Evolutionary conservation across 1,139 yeast genomes (phyloP).

Genomic region (Saccharomycopsis hybrid): DNA sequence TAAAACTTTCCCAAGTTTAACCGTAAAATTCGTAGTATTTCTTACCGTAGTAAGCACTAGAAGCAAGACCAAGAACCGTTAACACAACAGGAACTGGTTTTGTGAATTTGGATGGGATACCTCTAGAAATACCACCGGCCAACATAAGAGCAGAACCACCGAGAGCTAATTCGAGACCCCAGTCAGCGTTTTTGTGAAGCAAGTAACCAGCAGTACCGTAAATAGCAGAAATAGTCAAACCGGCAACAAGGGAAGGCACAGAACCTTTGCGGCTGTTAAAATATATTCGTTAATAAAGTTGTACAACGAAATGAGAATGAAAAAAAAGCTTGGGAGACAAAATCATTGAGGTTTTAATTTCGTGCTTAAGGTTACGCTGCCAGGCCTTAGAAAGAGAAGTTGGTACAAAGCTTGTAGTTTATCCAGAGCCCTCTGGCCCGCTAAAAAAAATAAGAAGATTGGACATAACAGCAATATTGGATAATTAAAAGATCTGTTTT

Average conservation of each 20-base stretch:
- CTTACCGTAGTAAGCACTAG: conserved; percentile 63
- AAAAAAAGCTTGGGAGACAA: neutral
- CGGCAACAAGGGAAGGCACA: conserved; percentile 75
- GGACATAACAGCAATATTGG: too few relatives aligned
- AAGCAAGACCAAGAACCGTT: conserved; percentile 55
- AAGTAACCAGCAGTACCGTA: conserved; percentile 79
- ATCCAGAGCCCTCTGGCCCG: too few relatives aligned
- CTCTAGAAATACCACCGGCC: conserved; percentile 65
- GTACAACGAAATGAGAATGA: neutral
- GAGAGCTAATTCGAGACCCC: conserved; percentile 76
- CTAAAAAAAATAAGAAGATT: too few relatives aligned
- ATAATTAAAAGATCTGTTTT: too few relatives aligned
- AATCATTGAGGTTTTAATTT: too few relatives aligned
- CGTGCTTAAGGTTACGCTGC: neutral
- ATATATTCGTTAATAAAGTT: neutral
- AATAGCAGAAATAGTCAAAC: conserved; percentile 58
- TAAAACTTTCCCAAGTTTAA: neutral
- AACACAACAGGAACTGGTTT: conserved; percentile 75
- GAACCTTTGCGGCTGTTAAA: conserved; percentile 54
- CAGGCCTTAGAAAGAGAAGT: too few relatives aligned
- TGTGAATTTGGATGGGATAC: conserved; percentile 48
- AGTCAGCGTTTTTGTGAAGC: conserved; percentile 62
- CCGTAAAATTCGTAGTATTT: conserved; percentile 61
- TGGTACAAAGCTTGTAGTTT: too few relatives aligned
- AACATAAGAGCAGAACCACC: conserved; percentile 61